These are phyloP conservation scores for Plasmodium chabaudi DNA, from an alignment of 169 alveolate species.

Conservation along the genomic window DNA sequence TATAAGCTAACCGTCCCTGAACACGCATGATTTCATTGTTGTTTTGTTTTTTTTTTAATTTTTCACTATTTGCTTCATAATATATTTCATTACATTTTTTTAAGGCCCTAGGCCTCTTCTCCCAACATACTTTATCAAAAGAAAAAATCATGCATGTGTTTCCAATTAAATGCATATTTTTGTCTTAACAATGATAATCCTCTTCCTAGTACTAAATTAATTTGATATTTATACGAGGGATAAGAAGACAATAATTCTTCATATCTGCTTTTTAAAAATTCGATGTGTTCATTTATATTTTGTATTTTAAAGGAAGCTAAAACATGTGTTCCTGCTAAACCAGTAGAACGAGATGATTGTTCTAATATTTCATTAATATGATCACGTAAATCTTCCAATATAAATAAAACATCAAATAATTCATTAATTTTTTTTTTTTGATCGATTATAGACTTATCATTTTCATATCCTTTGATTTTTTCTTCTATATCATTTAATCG, in stretches of 20 bases:
- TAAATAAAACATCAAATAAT: constrained; percentile 51
- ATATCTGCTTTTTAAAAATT: constrained; percentile 43
- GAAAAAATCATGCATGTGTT: constrained; percentile 66
- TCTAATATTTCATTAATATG: constrained; percentile 72
- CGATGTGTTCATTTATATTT: constrained; percentile 63
- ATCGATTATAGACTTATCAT: constrained; percentile 32
- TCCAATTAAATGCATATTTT: constrained; percentile 57
- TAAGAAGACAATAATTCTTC: constrained; percentile 36
- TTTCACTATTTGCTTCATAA: too few relatives aligned
- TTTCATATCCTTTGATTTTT: constrained; percentile 41
- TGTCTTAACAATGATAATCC: constrained; percentile 66
- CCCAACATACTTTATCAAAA: constrained; percentile 1
- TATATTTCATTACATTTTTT: too few relatives aligned
- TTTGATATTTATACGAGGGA: constrained; percentile 63
- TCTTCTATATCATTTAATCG: constrained; percentile 48
- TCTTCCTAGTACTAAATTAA: constrained; percentile 54
- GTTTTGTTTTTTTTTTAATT: too few relatives aligned
- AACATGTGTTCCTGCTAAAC: constrained; percentile 65
- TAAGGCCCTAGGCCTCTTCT: too few relatives aligned
- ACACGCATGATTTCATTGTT: too few relatives aligned
- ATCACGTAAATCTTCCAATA: constrained; percentile 76
- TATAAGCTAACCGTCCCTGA: too few relatives aligned
- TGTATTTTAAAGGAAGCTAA: constrained; percentile 43
- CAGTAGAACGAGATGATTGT: constrained; percentile 69
- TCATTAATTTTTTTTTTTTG: constrained; percentile 51